A percentile compares a stretch with the other conserved stretches of the same genome.
Conservation (phyloP, 1,284 basidiomycete genomes). For the Apiotrichum laibachii region DNA sequence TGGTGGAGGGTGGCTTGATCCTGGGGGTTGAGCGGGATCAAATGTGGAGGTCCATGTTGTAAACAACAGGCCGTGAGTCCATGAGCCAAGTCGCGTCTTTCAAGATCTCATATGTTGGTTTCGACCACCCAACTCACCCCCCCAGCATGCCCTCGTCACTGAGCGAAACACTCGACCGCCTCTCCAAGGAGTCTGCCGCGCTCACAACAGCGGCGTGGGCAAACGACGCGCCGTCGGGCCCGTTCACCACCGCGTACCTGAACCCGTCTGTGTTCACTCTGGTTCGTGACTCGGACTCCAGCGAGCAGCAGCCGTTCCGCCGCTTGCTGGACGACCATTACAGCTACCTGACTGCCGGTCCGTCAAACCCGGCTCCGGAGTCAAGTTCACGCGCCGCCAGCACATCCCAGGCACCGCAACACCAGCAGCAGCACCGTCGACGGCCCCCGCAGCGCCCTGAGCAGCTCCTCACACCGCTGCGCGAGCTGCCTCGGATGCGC, state of each 20-base stretch:
- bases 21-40: too few relatives aligned
- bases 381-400: not conserved
- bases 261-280: slow-evolving; percentile 28
- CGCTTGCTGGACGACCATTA: slow-evolving; percentile 38
- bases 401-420: too few relatives aligned
- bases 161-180: slow-evolving; percentile 34
- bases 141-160: slow-evolving; percentile 40
- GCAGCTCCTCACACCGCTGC: slow-evolving; percentile 38
- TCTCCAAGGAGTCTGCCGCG: slow-evolving; percentile 36
- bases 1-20: not conserved
- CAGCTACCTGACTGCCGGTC: not conserved
- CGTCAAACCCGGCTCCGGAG: not conserved
- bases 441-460: slow-evolving; percentile 16
- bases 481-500: slow-evolving; percentile 21
- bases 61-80: too few relatives aligned
- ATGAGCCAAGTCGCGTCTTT: too few relatives aligned
- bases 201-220: slow-evolving; percentile 32
- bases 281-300: slow-evolving; percentile 44
- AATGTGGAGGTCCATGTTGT: too few relatives aligned
- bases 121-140: slow-evolving; percentile 13
- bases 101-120: not conserved
- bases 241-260: slow-evolving; percentile 36
- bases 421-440: not conserved
- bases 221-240: slow-evolving; percentile 35
- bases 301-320: slow-evolving; percentile 44